Base-by-base conservation (phyloP, 495 filamentous ascomycete species). In the Hypoxylon intermedium region DNA sequence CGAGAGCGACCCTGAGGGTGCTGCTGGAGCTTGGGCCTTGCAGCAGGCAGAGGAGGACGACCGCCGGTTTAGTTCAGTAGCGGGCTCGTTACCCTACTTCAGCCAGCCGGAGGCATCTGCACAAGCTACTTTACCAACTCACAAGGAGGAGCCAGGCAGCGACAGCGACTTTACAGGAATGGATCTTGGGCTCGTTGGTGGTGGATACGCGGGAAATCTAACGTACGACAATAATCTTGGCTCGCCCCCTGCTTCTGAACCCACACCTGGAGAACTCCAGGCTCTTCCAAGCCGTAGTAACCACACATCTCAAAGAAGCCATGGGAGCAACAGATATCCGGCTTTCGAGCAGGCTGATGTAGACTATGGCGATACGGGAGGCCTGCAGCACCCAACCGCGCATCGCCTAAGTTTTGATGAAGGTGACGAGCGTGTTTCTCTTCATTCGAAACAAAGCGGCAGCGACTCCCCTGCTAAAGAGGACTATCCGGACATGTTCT, bases 351-450 rank as follows among this genome's bases (percentile, higher is more conserved):
- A 77, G 21, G 79, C 72, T 0, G 72, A 74, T 6, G 70, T 82
- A 9, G 93, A 98, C 69, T 89, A 89, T 20, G 87, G 82, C 26
- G 94, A 89, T 11, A 96, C 92, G 9, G 93, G 93, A 11, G 93
- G 93, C 2, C 75, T 96, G 15, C 83, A 90, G 15, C 83, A 89
- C 52, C 92, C 92, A 13, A 80, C 79, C 40, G 79, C 79, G 0
- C 84, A 87, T 55, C 76, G 91, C 47, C 77, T 93, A 67, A 97
- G 93, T 70, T 98, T 93, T 65, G 94, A 98, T 67, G 93, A 97
- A 69, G 94, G 90, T 0, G 94, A 97, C 67, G 94, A 98, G 63
- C 77, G 67, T 60, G 89, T 68, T 62, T 82, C 58, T 48, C 72
- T 77, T 61, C 76, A 73, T 69, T 83, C 66, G 61, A 79, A 58